Percentiles rank a stretch among this genome's conserved stretches.
phyloP scores from a whole-genome alignment of 176 grass and related monocot species.

The Melocanna baccifera region DNA sequence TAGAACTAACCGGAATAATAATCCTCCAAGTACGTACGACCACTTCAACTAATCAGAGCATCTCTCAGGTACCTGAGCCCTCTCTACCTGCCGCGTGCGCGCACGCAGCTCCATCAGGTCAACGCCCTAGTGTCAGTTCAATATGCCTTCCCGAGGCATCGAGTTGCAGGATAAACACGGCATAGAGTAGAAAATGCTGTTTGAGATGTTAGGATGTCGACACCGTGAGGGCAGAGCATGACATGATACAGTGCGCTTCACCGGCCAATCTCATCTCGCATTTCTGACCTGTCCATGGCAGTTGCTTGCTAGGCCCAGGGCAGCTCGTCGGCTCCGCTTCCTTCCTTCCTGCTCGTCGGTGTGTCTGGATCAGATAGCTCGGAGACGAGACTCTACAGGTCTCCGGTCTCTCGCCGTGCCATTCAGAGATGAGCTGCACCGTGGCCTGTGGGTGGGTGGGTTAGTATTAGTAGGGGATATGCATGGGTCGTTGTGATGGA shows the following conservation, averaged over 20 bases:
- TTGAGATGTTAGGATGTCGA: conserved; percentile 27
- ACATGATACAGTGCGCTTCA: not conserved
- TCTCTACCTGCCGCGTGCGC: not conserved
- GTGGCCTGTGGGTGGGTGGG: too few species aligned
- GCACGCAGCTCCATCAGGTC: not conserved
- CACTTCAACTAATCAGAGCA: not conserved
- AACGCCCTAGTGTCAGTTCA: not conserved
- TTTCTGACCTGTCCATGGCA: not conserved
- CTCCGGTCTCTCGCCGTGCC: too few species aligned
- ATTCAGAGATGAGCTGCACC: too few species aligned
- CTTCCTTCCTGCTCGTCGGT: too few species aligned
- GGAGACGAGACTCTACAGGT: too few species aligned
- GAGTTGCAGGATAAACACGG: not conserved
- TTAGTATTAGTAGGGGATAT: too few species aligned
- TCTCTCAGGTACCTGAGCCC: not conserved
- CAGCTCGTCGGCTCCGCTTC: too few species aligned
- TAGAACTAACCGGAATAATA: not conserved
- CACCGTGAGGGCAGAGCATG: not conserved
- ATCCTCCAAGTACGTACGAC: not conserved
- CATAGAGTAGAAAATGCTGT: not conserved
- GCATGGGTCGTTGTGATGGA: too few species aligned
- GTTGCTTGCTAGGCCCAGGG: too few species aligned
- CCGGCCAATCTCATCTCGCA: not conserved
- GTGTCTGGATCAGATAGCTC: too few species aligned
- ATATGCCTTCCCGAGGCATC: not conserved